Evolutionary conservation across 176 grass and related monocot species (phyloP), one percentile per base, ranked within the genome.

Genomic region (Stipa capillata): DNA sequence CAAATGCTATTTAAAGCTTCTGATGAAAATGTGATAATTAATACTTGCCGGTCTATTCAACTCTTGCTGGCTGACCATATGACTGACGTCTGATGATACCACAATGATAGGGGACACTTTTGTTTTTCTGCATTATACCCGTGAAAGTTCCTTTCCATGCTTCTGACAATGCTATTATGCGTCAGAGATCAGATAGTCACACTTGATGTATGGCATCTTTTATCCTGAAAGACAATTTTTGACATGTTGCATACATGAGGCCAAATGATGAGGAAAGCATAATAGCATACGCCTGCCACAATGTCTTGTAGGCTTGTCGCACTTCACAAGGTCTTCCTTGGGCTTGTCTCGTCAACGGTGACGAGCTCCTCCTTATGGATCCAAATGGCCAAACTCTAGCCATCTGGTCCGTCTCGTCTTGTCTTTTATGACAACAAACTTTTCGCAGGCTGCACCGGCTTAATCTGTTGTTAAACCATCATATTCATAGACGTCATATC

Each of bases 231-330:
- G 25, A 32, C 28, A 23, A 34, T 70, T 36, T 71, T 24, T 12
- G 18, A 20, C 40, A 59, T 15, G 29, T 25, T 5, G 34, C 3
- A 1, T 27, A 13, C 28, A 47, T 33, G 53, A 36, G 60, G 40
- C 79, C 67, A 72, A 72, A 8, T 53, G 69, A 31, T 63, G 69
- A 63, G 53, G 51, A 57, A 59, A 81, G 52, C 57, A 24, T 54
- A 60, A n/a, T n/a, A n/a, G n/a, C n/a, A n/a, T n/a, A n/a, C n/a
- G n/a, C n/a, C n/a, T 21, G 14, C 54, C 42, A 33, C 67, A 2
- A 3, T 72, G 67, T 61, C 66, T 10, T 35, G 13, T 79, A 40
- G 15, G n/a, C n/a, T n/a, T n/a, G n/a, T n/a, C n/a, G n/a, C 17
- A 25, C n/a, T 8, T 51, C n/a, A 1, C 43, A 36, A 39, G 45